Conservation (phyloP, 805 yeast species). For the Isabelozyma heimii region DNA sequence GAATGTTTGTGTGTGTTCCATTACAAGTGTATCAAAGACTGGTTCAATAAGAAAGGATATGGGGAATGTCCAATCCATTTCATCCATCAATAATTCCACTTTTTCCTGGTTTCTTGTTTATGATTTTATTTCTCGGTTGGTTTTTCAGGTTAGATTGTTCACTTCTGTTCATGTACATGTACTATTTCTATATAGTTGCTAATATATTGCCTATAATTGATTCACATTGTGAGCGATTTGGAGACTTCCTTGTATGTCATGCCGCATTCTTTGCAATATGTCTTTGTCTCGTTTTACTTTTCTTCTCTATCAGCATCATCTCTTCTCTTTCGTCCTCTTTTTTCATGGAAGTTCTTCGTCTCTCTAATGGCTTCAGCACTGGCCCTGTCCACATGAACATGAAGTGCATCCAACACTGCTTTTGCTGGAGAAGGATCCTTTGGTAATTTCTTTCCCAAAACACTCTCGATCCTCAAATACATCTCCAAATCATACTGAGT, state of each 20-base stretch:
- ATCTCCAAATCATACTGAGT: slow-evolving; percentile 94
- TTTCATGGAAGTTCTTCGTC: slow-evolving; percentile 63
- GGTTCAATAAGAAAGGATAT: slow-evolving; percentile 85
- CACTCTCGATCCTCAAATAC: slow-evolving; percentile 85
- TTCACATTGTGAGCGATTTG: too few relatives aligned
- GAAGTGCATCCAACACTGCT: slow-evolving; percentile 71
- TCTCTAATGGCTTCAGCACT: slow-evolving; percentile 83
- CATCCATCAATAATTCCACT: slow-evolving; percentile 28
- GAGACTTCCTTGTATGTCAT: neutral
- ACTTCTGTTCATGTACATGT: neutral
- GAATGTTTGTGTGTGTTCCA: slow-evolving; percentile 96
- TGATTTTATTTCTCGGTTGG: neutral
- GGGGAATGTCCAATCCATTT: slow-evolving; percentile 86
- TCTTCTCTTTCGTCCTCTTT: slow-evolving; percentile 13
- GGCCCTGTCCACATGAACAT: slow-evolving; percentile 88
- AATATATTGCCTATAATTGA: neutral
- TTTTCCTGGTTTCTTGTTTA: neutral
- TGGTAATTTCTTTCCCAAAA: slow-evolving; percentile 76
- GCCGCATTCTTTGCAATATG: neutral
- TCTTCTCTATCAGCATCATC: slow-evolving; percentile 37
- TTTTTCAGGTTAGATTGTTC: neutral
- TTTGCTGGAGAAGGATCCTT: slow-evolving; percentile 75
- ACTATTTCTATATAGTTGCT: neutral
- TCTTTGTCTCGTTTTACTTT: slow-evolving; percentile 8
- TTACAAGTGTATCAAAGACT: slow-evolving; percentile 81